Percentiles rank a stretch among this genome's conserved stretches.
phyloP scores from a whole-genome alignment of 495 filamentous ascomycete species.

The Delitschia confertaspora region DNA sequence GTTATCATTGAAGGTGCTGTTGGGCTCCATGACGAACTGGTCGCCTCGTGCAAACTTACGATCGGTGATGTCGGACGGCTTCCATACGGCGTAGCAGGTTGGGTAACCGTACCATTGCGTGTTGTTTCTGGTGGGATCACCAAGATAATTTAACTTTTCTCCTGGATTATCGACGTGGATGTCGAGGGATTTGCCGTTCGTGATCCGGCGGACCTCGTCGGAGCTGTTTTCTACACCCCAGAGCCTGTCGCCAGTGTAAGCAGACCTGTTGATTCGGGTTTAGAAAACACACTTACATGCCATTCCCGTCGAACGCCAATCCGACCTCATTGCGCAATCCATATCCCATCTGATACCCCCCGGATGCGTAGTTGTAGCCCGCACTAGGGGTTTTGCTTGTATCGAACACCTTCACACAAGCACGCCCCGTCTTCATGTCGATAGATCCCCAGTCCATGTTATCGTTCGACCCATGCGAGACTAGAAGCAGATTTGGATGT shows the following conservation, averaged over 20 bases:
- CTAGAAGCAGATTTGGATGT: constrained; percentile 19
- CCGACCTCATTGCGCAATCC: constrained; percentile 26
- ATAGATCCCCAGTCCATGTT: constrained; percentile 23
- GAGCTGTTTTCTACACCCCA: constrained; percentile 25
- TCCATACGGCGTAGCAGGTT: constrained; percentile 25
- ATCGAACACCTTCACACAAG: constrained; percentile 22
- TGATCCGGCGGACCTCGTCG: constrained; percentile 20
- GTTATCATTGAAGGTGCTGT: constrained; percentile 15
- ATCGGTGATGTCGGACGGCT: constrained; percentile 16
- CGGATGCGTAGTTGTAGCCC: constrained; percentile 18
- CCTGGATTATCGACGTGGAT: constrained; percentile 26
- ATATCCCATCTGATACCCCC: constrained; percentile 21
- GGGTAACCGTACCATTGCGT: constrained; percentile 28
- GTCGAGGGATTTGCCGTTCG: constrained; percentile 1
- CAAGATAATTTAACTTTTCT: constrained; percentile 25
- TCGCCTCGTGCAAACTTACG: constrained; percentile 12
- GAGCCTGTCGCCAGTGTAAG: constrained; percentile 5
- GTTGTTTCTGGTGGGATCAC: constrained; percentile 15
- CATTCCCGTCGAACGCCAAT: constrained; percentile 17
- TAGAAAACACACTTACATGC: constrained; percentile 14
- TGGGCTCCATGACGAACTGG: constrained; percentile 23
- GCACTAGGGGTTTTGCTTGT: constrained; percentile 8
- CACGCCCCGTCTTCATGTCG: constrained; percentile 14
- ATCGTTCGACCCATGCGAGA: constrained; percentile 23
- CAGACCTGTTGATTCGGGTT: neutral